Evolutionary conservation across 768 basidiomycete species (phyloP).

Genomic region (Leccinum uliginosum): DNA sequence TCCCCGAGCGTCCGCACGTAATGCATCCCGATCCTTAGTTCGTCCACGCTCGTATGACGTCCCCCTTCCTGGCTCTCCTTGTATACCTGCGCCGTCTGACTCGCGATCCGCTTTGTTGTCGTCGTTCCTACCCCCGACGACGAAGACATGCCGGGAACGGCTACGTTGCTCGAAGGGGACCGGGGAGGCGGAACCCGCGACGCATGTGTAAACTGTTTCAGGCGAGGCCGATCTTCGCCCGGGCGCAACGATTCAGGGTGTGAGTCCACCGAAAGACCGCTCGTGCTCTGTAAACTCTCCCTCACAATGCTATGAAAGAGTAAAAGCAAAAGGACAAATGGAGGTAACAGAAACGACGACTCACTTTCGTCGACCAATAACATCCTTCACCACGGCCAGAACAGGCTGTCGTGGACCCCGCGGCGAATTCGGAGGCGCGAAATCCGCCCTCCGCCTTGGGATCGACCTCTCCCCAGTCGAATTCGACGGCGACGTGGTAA

Average conservation of each 20-base stretch:
- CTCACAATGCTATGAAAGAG: constrained; percentile 39
- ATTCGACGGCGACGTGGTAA: constrained; percentile 54
- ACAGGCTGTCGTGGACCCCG: constrained; percentile 29
- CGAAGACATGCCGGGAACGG: not conserved
- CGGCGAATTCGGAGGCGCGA: constrained; percentile 54
- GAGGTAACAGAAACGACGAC: not conserved
- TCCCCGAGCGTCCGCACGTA: constrained; percentile 69
- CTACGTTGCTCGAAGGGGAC: constrained; percentile 31
- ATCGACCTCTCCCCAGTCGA: constrained; percentile 65
- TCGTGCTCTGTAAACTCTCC: constrained; percentile 48
- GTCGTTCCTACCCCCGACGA: constrained; percentile 9
- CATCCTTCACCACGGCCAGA: constrained; percentile 19
- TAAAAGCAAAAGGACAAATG: constrained; percentile 16
- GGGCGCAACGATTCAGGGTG: constrained; percentile 29
- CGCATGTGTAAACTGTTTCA: constrained; percentile 70
- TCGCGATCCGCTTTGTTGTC: constrained; percentile 43
- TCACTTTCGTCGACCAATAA: constrained; percentile 22
- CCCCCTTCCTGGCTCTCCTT: constrained; percentile 33
- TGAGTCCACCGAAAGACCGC: constrained; percentile 34
- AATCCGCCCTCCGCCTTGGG: constrained; percentile 64
- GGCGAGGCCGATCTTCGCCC: constrained; percentile 44
- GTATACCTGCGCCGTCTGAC: constrained; percentile 63
- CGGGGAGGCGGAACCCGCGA: constrained; percentile 62
- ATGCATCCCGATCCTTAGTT: constrained; percentile 62
- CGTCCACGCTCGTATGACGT: constrained; percentile 49